Conservation (phyloP, 768 basidiomycete genomes). For the Pseudohyphozyma bogoriensis region DNA sequence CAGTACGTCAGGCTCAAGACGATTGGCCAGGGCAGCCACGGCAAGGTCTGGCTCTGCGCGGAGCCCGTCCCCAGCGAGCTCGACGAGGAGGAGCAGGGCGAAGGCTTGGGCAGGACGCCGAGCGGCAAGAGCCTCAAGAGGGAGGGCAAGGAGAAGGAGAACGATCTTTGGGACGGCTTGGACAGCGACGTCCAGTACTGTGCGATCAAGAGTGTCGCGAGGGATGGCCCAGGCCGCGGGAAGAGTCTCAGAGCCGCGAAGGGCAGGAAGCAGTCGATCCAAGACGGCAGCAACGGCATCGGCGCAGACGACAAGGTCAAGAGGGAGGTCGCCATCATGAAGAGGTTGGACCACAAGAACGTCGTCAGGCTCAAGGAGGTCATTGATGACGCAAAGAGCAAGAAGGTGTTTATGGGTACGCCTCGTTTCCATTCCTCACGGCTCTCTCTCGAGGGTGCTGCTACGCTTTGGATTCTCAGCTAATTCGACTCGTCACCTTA, state of each 20-base stretch:
- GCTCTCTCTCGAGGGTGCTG: too few relatives aligned
- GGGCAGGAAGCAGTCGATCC: slow-evolving; percentile 5
- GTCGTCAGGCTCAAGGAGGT: slow-evolving; percentile 65
- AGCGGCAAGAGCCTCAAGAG: slow-evolving; percentile 11
- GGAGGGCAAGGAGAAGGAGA: slow-evolving; percentile 25
- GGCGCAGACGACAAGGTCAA: slow-evolving; percentile 34
- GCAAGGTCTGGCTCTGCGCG: slow-evolving; percentile 69
- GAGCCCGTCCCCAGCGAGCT: slow-evolving; percentile 40
- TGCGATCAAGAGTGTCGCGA: slow-evolving; percentile 43
- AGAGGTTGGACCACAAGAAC: slow-evolving; percentile 48
- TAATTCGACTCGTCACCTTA: slow-evolving; percentile 7
- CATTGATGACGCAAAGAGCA: slow-evolving; percentile 79
- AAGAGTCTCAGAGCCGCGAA: slow-evolving; percentile 20
- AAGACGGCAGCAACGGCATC: slow-evolving; percentile 9
- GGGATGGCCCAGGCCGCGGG: slow-evolving; percentile 29
- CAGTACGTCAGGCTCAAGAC: slow-evolving; percentile 68
- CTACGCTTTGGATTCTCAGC: not conserved
- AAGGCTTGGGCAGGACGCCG: not conserved
- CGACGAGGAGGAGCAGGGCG: slow-evolving; percentile 11
- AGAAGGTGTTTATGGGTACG: slow-evolving; percentile 89
- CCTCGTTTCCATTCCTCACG: slow-evolving; percentile 27
- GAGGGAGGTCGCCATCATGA: slow-evolving; percentile 72
- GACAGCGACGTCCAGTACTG: slow-evolving; percentile 32
- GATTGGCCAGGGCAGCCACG: slow-evolving; percentile 82
- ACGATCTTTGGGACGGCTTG: too few relatives aligned